Base-by-base conservation (phyloP, 495 filamentous ascomycete genomes). In the Rusavskia elegans region DNA sequence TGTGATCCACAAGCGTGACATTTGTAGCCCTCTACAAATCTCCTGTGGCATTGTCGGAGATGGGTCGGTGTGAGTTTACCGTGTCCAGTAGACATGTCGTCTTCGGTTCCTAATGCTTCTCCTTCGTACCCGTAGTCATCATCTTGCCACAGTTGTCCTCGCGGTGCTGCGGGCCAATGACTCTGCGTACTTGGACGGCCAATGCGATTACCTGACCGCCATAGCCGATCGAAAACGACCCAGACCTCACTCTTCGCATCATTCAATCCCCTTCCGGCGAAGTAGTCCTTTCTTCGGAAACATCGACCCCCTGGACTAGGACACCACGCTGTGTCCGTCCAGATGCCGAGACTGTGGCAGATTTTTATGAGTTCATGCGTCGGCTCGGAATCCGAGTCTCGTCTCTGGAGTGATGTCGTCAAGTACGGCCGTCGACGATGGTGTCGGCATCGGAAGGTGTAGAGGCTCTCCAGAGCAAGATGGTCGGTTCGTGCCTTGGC, bases 261-360 rank as follows among this genome's bases (percentile, higher is more conserved):
- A 46, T 72, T 69, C 0, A 70, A 72, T 14, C 71, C 71, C 20
- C 77, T 69, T 57, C 72, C 72, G 20, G 68, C 64, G 27, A 77
- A 72, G 60, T 81, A 81, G n/a, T 77, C 74, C 40, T 73, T 71
- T 53, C 78, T 63, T 44, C 78, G 62, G 50, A 72, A 74, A 56
- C 78, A 81, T 61, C 78, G 64, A 35, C 71, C 73, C 17, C 75
- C 78, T 14, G 76, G 77, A 9, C 76, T 80, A 9, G 77, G 75
- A 57, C 78, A 81, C 78, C 78, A 80, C 27, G 76, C 75, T 6
- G 78, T 79, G 61, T 81, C 78, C 1, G 77, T 81, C 76, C 76
- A 81, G 44, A 81, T 79, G 2, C 71, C 73, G 27, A 81, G 57
- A 37, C 77, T 69, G 52, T 80, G 74, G 45, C 78, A 80, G 46